A percentile compares a stretch with the other conserved stretches of the same genome.
Conservation (phyloP, 352 stramenopile genomes). For the Pythium sukuiense region DNA sequence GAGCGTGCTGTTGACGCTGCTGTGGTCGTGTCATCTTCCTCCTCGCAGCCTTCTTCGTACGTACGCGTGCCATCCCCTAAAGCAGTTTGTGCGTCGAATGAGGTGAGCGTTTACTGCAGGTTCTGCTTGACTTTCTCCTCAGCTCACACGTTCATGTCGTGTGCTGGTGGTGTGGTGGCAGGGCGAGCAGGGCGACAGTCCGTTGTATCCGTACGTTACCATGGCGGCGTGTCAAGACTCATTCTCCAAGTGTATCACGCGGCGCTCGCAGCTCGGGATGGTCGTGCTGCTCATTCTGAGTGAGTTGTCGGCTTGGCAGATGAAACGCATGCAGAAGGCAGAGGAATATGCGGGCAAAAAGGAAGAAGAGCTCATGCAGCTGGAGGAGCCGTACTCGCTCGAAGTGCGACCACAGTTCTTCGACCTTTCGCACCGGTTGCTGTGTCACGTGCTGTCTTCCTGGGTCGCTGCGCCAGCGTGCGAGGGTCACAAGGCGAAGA, state of each 20-base stretch:
- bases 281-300: slow-evolving; percentile 72
- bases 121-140: too few species aligned
- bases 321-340: slow-evolving; percentile 87
- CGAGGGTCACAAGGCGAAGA: not conserved
- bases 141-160: too few species aligned
- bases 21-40: not conserved
- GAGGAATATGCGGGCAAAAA: slow-evolving; percentile 68
- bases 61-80: slow-evolving; percentile 25
- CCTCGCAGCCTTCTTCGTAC: slow-evolving; percentile 1
- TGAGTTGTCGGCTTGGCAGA: slow-evolving; percentile 84
- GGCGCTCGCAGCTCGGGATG: slow-evolving; percentile 77
- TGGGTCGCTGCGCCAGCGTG: slow-evolving; percentile 45
- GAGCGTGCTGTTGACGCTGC: slow-evolving; percentile 14
- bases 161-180: not conserved
- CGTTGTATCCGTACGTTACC: slow-evolving; percentile 29
- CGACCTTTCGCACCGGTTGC: slow-evolving; percentile 59
- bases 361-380: slow-evolving; percentile 67
- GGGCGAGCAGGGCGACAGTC: slow-evolving; percentile 27
- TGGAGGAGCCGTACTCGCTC: slow-evolving; percentile 84
- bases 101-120: too few species aligned
- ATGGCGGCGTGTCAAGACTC: slow-evolving; percentile 27
- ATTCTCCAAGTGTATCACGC: slow-evolving; percentile 51
- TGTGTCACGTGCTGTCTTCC: slow-evolving; percentile 54
- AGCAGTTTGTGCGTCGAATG: slow-evolving; percentile 18
- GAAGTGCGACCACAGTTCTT: slow-evolving; percentile 82